Evolutionary conservation across 140 eudicot genomes (phyloP).

Genomic region (Anethum foeniculum): DNA sequence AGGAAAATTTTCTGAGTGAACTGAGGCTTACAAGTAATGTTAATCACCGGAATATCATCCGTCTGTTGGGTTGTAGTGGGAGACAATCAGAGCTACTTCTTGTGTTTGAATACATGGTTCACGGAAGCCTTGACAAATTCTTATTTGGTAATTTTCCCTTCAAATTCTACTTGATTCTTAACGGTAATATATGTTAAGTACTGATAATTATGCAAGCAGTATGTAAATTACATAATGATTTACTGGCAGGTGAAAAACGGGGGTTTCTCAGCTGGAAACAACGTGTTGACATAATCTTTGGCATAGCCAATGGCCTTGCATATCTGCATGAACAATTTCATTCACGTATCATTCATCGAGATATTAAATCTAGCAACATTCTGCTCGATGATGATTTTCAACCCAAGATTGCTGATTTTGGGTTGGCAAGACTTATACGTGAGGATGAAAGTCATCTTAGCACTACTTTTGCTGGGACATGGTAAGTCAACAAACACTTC

Average conservation of each 20-base stretch:
- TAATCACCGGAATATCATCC: slow-evolving; percentile 24
- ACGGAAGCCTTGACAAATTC: slow-evolving; percentile 43
- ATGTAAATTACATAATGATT: too few relatives aligned
- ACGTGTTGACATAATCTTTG: too few relatives aligned
- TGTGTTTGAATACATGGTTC: slow-evolving; percentile 39
- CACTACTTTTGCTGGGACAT: slow-evolving; percentile 43
- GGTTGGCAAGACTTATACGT: slow-evolving; percentile 26
- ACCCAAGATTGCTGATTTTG: slow-evolving; percentile 57
- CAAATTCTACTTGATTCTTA: neutral
- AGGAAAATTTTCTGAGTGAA: slow-evolving; percentile 42
- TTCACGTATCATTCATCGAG: slow-evolving; percentile 45
- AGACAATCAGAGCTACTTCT: slow-evolving; percentile 34
- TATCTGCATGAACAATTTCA: slow-evolving; percentile 51
- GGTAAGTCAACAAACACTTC: slow-evolving; percentile 20
- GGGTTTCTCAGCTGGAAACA: too few relatives aligned
- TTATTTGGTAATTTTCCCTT: slow-evolving; percentile 27
- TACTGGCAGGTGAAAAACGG: too few relatives aligned
- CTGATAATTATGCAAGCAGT: neutral
- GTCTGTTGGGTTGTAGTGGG: slow-evolving; percentile 8
- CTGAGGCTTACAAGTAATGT: slow-evolving; percentile 37
- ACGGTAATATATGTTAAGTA: neutral
- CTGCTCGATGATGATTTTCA: slow-evolving; percentile 38
- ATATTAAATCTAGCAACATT: slow-evolving; percentile 48
- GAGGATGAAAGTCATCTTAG: slow-evolving; percentile 43
- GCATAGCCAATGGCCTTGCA: slow-evolving; percentile 20